Evolutionary conservation across 345 rosid genomes (phyloP), one percentile per base, ranked within the genome.

Genomic region (Eucalyptus polybractea): DNA sequence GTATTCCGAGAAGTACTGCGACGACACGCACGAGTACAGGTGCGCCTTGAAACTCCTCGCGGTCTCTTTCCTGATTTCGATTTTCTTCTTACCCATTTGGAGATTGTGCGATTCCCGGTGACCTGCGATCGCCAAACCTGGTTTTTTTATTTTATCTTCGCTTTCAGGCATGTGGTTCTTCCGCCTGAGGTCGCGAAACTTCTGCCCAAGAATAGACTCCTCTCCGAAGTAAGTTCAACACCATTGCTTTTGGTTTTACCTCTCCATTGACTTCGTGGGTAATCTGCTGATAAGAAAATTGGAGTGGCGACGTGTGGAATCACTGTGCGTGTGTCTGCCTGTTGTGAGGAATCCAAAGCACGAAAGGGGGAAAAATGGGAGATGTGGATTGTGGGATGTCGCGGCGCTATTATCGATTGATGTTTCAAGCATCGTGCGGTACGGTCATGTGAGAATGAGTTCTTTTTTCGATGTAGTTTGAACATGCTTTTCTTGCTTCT

Each of bases 1-100:
- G 91, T 97, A 97, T 94, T 97, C 99, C 1, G 99, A 97, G 92
- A 97, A 97, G 89, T 97, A 96, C 90, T 94, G 94, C 91, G 99
- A 97, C 49, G 99, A 97, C 90, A 93, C 94, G 89, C 92, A 92
- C 87, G 99, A 97, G 91, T 96, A 95, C 92, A 96, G 99, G 97
- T 97, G 62, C 1, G 31, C 69, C 31, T 62, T 8, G 44, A 22
- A 51, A 11, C 8, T 31, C 53, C 69, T 42, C 62, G 40, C 89
- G 24, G 45, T 87, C 60, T 88, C 50, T 33, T 8, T 11, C 47
- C 33, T 24, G 85, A 17, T 88, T 87, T 86, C 89, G 8, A 50
- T 50, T 62, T 27, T 80, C 47, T 33, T 69, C 17, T 44, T 7
- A 65, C 17, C 15, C 40, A 19, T 33, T 72, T 6, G 44, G 49